phyloP scores from a whole-genome alignment of 2,329 filamentous ascomycete species.

The Capronia epimyces region DNA sequence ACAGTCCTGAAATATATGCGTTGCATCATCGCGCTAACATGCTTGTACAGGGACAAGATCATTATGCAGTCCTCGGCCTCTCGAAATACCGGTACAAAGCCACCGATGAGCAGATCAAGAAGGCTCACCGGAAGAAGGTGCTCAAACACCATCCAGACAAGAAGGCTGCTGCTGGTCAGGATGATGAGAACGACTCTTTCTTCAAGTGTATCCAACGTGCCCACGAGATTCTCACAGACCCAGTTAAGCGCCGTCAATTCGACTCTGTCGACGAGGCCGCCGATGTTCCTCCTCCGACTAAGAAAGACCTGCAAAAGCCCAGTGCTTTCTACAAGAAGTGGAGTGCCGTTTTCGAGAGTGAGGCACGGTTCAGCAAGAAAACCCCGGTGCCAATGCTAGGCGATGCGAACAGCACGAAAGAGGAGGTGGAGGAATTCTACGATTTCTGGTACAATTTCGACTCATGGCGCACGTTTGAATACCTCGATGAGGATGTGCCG shows the following conservation, averaged over 20 bases:
- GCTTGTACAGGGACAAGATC: constrained; percentile 71
- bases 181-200: constrained; percentile 87
- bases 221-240: constrained; percentile 87
- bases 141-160: constrained; percentile 98
- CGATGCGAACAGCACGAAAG: constrained; percentile 74
- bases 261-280: constrained; percentile 94
- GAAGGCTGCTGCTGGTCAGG: constrained; percentile 82
- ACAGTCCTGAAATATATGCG: background rate
- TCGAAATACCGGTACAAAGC: constrained; percentile 88
- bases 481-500: constrained; percentile 96
- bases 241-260: constrained; percentile 85
- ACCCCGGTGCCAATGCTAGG: constrained; percentile 87
- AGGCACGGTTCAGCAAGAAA: constrained; percentile 84
- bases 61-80: constrained; percentile 92
- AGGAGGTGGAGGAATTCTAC: constrained; percentile 92
- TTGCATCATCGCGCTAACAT: background rate
- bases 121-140: constrained; percentile 98
- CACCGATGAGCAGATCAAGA: constrained; percentile 97
- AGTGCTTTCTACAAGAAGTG: constrained; percentile 95
- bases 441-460: constrained; percentile 99
- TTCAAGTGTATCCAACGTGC: constrained; percentile 99
- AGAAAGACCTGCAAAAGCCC: constrained; percentile 74
- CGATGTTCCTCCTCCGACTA: constrained; percentile 83
- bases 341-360: constrained; percentile 81
- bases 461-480: constrained; percentile 96